These are phyloP conservation scores for Nigrospora osmanthi DNA, from an alignment of 2,329 filamentous ascomycete genomes.

Conservation along the genomic window DNA sequence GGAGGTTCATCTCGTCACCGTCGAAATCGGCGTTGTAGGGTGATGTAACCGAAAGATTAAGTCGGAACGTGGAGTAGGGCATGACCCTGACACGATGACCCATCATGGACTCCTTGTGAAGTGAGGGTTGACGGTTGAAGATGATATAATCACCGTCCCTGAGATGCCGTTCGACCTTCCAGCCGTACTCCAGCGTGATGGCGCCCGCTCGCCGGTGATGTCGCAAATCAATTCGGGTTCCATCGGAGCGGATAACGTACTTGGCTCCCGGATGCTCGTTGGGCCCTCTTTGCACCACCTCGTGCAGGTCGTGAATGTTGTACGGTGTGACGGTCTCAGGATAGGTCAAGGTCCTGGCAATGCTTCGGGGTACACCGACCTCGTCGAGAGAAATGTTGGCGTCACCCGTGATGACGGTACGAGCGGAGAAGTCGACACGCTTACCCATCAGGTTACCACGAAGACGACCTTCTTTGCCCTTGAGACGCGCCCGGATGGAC, in stretches of 20 bases:
- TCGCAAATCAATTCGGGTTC: slow-evolving; percentile 87
- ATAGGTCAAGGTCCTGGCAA: slow-evolving; percentile 88
- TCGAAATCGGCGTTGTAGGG: slow-evolving; percentile 99
- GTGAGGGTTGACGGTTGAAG: slow-evolving; percentile 97
- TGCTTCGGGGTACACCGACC: slow-evolving; percentile 91
- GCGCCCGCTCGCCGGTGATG: slow-evolving; percentile 85
- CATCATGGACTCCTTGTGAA: slow-evolving; percentile 99
- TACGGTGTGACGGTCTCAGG: slow-evolving; percentile 96
- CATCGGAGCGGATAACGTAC: slow-evolving; percentile 90
- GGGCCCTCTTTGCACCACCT: slow-evolving; percentile 85
- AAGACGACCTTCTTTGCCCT: slow-evolving; percentile 97
- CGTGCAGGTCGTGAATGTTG: slow-evolving; percentile 89
- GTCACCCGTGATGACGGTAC: slow-evolving; percentile 98
- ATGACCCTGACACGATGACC: slow-evolving; percentile 95
- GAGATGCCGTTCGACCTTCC: slow-evolving; percentile 97
- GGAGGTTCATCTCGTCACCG: slow-evolving; percentile 99
- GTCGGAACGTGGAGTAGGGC: slow-evolving; percentile 97
- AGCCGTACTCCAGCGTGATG: slow-evolving; percentile 86
- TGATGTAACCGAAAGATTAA: slow-evolving; percentile 95
- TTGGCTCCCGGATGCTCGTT: slow-evolving; percentile 94
- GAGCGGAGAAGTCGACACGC: slow-evolving; percentile 97
- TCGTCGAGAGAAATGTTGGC: slow-evolving; percentile 94
- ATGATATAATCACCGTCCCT: slow-evolving; percentile 96
- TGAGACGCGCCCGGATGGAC: slow-evolving; percentile 90
- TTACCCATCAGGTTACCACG: slow-evolving; percentile 99